Conservation (phyloP, 1,284 basidiomycete genomes). For the Ustilago tritici region DNA sequence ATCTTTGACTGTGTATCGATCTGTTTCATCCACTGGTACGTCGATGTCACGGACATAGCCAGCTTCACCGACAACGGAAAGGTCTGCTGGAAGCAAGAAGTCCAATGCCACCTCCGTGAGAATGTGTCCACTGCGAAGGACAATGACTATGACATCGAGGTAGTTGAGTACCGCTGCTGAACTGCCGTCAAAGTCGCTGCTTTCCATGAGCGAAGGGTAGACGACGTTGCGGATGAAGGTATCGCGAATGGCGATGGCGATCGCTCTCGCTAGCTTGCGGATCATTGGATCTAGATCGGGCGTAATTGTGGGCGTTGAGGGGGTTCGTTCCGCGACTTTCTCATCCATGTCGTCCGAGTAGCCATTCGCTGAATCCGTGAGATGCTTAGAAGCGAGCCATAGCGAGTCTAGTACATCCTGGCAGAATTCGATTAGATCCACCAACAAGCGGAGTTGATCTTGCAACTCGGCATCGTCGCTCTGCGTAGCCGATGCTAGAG, state of each 20-base stretch:
- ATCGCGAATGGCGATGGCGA: slow-evolving; percentile 76
- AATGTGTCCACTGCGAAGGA: slow-evolving; percentile 54
- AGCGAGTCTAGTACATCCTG: slow-evolving; percentile 78
- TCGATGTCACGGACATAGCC: slow-evolving; percentile 20
- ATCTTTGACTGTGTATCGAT: slow-evolving; percentile 56
- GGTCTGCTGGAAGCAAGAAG: slow-evolving; percentile 35
- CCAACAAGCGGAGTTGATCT: slow-evolving; percentile 83
- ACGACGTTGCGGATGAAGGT: slow-evolving; percentile 92
- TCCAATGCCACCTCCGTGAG: slow-evolving; percentile 58
- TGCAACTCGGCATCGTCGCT: slow-evolving; percentile 77
- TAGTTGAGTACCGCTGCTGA: slow-evolving; percentile 97
- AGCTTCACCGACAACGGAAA: background rate
- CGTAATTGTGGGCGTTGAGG: background rate
- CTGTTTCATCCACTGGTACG: slow-evolving; percentile 29
- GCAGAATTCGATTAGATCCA: slow-evolving; percentile 89
- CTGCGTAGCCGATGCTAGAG: slow-evolving; percentile 68
- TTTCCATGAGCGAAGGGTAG: slow-evolving; percentile 92
- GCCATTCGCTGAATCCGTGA: slow-evolving; percentile 12
- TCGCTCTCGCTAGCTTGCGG: slow-evolving; percentile 40
- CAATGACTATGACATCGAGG: slow-evolving; percentile 75
- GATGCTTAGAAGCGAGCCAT: slow-evolving; percentile 31
- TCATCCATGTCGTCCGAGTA: slow-evolving; percentile 13
- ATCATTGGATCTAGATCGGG: slow-evolving; percentile 35
- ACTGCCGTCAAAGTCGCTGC: slow-evolving; percentile 90
- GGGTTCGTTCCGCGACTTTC: slow-evolving; percentile 1